Conservation (phyloP, 306 rosid genomes). For the Potentilla sterilis region DNA sequence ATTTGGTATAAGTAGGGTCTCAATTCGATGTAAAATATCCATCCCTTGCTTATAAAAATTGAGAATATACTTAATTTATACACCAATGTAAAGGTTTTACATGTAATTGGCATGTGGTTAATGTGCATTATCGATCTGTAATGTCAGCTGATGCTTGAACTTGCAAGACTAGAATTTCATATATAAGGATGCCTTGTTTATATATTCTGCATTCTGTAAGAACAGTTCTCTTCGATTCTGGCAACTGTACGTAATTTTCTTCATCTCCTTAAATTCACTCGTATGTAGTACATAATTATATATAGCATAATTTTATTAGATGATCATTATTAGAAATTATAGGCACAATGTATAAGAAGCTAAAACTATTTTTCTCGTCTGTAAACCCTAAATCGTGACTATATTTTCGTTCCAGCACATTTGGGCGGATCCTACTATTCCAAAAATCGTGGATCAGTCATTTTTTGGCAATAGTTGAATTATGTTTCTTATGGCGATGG, state of each 20-base stretch:
- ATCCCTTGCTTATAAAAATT: not conserved
- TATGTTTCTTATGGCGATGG: not conserved
- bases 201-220: slow-evolving; percentile 3
- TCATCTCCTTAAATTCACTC: not conserved
- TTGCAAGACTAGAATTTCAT: not conserved
- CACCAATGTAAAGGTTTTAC: not conserved
- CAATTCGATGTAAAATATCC: not conserved
- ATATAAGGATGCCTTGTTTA: not conserved
- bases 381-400: too few species aligned
- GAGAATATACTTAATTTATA: too few species aligned
- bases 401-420: too few species aligned
- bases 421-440: not conserved
- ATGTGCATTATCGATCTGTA: not conserved
- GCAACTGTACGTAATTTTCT: not conserved
- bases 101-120: not conserved
- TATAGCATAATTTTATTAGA: not conserved
- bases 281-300: not conserved
- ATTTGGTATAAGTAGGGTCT: slow-evolving; percentile 8
- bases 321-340: too few species aligned
- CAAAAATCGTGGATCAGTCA: not conserved
- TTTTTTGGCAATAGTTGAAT: too few species aligned
- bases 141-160: not conserved
- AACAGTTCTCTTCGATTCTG: slow-evolving; percentile 12
- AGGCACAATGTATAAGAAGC: too few species aligned
- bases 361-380: too few species aligned